phyloP scores from a whole-genome alignment of 352 stramenopile genomes.

The Globisporangium orthogonon region DNA sequence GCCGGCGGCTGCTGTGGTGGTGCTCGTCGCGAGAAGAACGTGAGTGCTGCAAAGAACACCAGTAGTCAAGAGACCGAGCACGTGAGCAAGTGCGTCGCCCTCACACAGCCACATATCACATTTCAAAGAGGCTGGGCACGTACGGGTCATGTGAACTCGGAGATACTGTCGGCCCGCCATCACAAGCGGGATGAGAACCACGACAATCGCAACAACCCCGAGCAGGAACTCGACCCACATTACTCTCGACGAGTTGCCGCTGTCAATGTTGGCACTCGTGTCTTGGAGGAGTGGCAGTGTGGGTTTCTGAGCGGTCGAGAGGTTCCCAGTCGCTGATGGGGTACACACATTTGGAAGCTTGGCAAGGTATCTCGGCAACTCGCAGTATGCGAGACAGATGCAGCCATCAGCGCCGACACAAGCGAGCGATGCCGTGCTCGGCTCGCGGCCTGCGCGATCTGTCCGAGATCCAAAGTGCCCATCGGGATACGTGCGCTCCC shows the following conservation, averaged over 20 bases:
- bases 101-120: not conserved
- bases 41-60: not conserved
- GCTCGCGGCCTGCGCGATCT: not conserved
- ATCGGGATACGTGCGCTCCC: not conserved
- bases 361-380: not conserved
- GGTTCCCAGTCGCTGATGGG: not conserved
- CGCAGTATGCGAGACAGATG: no score
- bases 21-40: not conserved
- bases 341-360: not conserved
- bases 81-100: no score
- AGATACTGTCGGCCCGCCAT: not conserved
- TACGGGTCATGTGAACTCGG: not conserved
- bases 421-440: not conserved
- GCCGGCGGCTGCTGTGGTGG: not conserved
- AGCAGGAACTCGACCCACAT: conserved; percentile 1
- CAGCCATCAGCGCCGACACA: no score
- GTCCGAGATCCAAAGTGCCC: not conserved
- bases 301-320: not conserved
- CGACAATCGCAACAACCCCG: not conserved
- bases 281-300: not conserved
- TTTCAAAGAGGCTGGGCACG: not conserved
- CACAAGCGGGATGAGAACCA: not conserved
- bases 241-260: not conserved
- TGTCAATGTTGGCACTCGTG: not conserved
- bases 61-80: no score